Percentiles rank a stretch among this genome's conserved stretches.
Conservation (phyloP, 805 yeast species). For the Candida ficus region DNA sequence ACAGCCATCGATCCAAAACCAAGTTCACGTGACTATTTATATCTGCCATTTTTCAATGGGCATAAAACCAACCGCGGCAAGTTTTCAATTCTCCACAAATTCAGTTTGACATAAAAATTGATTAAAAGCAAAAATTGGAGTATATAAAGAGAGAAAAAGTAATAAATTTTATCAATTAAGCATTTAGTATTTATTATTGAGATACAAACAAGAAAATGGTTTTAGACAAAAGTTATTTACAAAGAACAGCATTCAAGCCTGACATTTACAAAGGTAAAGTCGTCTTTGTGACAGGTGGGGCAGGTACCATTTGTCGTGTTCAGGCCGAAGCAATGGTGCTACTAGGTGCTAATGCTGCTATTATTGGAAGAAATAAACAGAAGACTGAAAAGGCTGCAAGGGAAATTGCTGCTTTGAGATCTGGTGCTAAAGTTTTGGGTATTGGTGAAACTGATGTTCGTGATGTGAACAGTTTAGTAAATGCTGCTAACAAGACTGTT, state of each 20-base stretch:
- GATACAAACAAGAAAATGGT: background rate
- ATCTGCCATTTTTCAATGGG: too few relatives aligned
- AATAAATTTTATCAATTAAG: background rate
- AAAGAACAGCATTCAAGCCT: slow-evolving; percentile 40
- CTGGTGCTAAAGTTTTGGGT: slow-evolving; percentile 65
- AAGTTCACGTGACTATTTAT: background rate
- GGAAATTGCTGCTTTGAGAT: slow-evolving; percentile 54
- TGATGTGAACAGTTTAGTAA: slow-evolving; percentile 48
- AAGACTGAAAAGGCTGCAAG: slow-evolving; percentile 65
- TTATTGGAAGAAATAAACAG: slow-evolving; percentile 69
- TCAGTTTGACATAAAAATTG: background rate
- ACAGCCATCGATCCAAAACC: background rate
- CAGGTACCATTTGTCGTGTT: slow-evolving; percentile 91
- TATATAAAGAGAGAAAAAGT: background rate
- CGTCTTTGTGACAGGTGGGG: slow-evolving; percentile 91
- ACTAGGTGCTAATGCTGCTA: slow-evolving; percentile 83
- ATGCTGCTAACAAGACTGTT: slow-evolving; percentile 66
- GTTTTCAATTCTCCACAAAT: background rate
- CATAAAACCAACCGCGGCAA: background rate
- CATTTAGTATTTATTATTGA: background rate
- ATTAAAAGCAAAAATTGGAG: background rate
- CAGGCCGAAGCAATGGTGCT: slow-evolving; percentile 81
- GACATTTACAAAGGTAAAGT: slow-evolving; percentile 79
- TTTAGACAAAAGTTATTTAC: slow-evolving; percentile 25
- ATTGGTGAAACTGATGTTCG: slow-evolving; percentile 77